Conservation (phyloP, 805 yeast species). For the Wickerhamomyces silvicola region DNA sequence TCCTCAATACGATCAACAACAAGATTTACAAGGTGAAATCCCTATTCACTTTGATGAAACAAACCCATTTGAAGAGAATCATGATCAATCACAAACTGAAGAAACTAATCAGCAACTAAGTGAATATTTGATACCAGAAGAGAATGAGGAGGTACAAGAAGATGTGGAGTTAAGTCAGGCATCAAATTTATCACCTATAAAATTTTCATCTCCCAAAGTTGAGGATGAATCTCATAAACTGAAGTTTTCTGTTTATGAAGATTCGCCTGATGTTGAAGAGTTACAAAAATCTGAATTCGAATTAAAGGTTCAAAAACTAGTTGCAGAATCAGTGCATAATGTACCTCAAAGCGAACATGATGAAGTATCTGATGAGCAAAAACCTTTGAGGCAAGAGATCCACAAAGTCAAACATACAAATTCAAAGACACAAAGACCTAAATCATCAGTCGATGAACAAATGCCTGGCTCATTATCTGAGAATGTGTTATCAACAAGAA, state of each 20-base stretch:
- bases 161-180: conserved; percentile 13
- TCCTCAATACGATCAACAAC: conserved; percentile 3
- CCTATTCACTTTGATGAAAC: conserved; percentile 22
- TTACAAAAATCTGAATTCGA: conserved; percentile 1
- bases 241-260: conserved; percentile 18
- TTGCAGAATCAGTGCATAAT: conserved; percentile 10
- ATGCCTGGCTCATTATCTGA: conserved; percentile 28
- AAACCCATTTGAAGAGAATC: conserved; percentile 14
- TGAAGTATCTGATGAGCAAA: conserved; percentile 17
- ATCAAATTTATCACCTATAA: conserved; percentile 19
- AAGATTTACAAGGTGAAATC: conserved; percentile 6
- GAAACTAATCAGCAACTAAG: conserved; percentile 5
- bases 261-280: conserved; percentile 10
- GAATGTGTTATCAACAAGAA: conserved; percentile 18
- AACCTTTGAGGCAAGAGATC: conserved; percentile 16
- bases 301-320: conserved; percentile 14
- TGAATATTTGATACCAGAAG: conserved; percentile 7
- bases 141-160: conserved; percentile 2
- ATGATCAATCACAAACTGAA: conserved; percentile 2
- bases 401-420: conserved; percentile 23
- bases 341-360: conserved; percentile 1
- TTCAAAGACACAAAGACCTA: conserved; percentile 24
- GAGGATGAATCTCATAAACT: conserved; percentile 2
- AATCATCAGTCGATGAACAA: conserved; percentile 29
- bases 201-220: conserved; percentile 13